These are phyloP conservation scores for Mallotus repandus DNA, from an alignment of 441 rosid genomes.

Conservation along the genomic window DNA sequence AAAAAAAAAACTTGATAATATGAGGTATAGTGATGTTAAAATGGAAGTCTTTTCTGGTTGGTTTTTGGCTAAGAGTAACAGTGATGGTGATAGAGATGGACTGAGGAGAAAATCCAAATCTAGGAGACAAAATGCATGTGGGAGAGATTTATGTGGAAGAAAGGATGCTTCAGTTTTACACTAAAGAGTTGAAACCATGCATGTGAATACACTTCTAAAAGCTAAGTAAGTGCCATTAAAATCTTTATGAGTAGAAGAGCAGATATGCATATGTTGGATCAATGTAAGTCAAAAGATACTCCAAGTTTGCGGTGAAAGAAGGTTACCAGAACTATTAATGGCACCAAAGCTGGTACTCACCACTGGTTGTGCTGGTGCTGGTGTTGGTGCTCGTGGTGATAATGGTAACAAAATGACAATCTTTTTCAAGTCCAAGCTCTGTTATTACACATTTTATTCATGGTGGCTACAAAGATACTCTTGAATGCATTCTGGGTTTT, in stretches of 20 bases:
- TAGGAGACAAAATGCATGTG: slow-evolving; percentile 80
- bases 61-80: too few relatives aligned
- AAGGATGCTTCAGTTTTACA: slow-evolving; percentile 58
- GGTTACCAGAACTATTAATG: slow-evolving; percentile 19
- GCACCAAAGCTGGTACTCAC: not conserved
- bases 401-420: not conserved
- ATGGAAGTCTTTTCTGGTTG: not conserved
- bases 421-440: slow-evolving; percentile 2
- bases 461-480: not conserved
- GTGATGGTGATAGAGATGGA: slow-evolving; percentile 14
- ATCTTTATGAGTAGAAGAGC: slow-evolving; percentile 19
- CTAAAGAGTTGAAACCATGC: slow-evolving; percentile 47
- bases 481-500: slow-evolving; percentile 7
- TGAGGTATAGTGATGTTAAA: not conserved
- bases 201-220: slow-evolving; percentile 36
- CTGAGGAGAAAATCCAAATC: slow-evolving; percentile 36
- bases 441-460: not conserved
- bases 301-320: slow-evolving; percentile 17
- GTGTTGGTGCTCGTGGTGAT: not conserved
- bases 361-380: slow-evolving; percentile 2
- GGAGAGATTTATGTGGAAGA: slow-evolving; percentile 26
- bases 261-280: slow-evolving; percentile 3
- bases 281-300: slow-evolving; percentile 14
- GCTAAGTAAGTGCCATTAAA: slow-evolving; percentile 23
- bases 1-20: not conserved